phyloP scores from a whole-genome alignment of 495 filamentous ascomycete species.

The Gamarada debralockiae region DNA sequence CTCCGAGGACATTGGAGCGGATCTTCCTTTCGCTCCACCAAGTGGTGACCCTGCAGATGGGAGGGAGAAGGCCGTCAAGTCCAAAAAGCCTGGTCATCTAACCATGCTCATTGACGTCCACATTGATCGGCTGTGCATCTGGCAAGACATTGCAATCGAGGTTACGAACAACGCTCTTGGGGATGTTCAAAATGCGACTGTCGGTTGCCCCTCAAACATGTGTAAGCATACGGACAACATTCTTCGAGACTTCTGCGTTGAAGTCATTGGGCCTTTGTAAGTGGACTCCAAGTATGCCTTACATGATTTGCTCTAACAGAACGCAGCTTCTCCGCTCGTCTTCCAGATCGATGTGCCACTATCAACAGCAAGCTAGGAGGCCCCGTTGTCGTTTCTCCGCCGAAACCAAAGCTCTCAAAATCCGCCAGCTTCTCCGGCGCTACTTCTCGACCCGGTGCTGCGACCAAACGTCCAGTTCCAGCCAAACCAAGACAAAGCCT shows the following conservation, averaged over 20 bases:
- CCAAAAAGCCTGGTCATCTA: conserved; percentile 41
- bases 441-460: conserved; percentile 50
- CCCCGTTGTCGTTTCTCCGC: conserved; percentile 59
- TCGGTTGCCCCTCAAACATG: not conserved
- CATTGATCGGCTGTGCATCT: conserved; percentile 89
- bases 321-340: conserved; percentile 68
- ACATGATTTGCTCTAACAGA: conserved; percentile 22
- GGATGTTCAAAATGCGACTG: not conserved
- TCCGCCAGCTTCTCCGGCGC: conserved; percentile 26
- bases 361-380: conserved; percentile 88
- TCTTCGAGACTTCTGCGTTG: conserved; percentile 72
- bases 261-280: conserved; percentile 91
- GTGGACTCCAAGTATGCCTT: conserved; percentile 22
- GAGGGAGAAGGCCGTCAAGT: conserved; percentile 25
- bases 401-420: conserved; percentile 45
- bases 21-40: conserved; percentile 33
- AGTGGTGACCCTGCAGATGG: conserved; percentile 21
- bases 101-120: conserved; percentile 70
- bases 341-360: conserved; percentile 73
- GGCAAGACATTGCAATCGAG: conserved; percentile 76
- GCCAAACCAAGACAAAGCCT: conserved; percentile 55
- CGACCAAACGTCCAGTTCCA: conserved; percentile 45
- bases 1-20: conserved; percentile 32
- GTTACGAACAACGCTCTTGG: not conserved
- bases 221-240: conserved; percentile 30